These are phyloP conservation scores for Colletotrichum paranaense DNA, from an alignment of 2,329 filamentous ascomycete genomes.

Conservation along the genomic window DNA sequence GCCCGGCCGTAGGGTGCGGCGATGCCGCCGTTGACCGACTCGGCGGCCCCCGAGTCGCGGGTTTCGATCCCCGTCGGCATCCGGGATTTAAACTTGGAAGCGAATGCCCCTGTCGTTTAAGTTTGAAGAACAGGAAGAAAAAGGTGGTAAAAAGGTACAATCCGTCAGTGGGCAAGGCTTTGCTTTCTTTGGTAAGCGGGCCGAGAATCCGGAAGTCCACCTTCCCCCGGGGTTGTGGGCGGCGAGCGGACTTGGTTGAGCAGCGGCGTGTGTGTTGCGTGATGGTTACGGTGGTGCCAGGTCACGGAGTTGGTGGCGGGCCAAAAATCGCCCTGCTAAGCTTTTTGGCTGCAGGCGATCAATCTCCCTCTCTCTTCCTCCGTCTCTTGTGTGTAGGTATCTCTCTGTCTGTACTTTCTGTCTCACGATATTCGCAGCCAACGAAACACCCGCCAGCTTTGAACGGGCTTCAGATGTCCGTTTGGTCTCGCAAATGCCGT, in stretches of 20 bases:
- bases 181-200: neutral
- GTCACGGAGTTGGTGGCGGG: neutral
- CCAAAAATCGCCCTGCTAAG: neutral
- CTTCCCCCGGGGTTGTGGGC: neutral
- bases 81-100: constrained; percentile 17
- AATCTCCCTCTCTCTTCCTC: neutral
- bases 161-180: neutral
- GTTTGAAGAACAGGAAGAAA: too few relatives aligned
- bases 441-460: neutral
- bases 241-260: constrained; percentile 1
- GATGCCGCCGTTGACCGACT: constrained; percentile 20
- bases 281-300: neutral
- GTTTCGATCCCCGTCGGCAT: constrained; percentile 20
- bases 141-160: too few relatives aligned
- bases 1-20: constrained; percentile 54
- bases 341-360: constrained; percentile 2
- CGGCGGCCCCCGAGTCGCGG: constrained; percentile 21
- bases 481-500: neutral
- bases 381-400: neutral
- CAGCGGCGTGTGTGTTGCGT: neutral
- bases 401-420: neutral
- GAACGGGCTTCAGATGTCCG: constrained; percentile 13
- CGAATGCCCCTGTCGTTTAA: neutral
- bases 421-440: neutral
- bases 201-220: neutral